These are phyloP conservation scores for Plasmodium berghei DNA, from an alignment of 169 alveolate genomes.

Conservation along the genomic window DNA sequence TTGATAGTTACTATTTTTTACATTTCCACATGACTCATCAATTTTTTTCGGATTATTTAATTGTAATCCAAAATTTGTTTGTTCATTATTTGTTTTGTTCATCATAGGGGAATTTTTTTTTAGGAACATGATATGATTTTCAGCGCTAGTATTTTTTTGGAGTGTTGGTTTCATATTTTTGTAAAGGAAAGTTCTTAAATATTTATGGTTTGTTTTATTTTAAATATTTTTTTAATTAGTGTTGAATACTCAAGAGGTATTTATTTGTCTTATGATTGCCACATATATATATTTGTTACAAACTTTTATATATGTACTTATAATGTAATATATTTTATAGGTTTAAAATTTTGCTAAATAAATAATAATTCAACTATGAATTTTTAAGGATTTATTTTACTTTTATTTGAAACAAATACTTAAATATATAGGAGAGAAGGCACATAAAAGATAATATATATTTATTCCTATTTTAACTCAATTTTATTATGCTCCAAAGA, in stretches of 20 bases:
- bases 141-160: constrained; percentile 31
- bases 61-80: constrained; percentile 24
- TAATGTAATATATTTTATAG: constrained; percentile 7
- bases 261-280: neutral
- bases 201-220: no score
- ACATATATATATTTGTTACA: constrained; percentile 1
- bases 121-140: constrained; percentile 32
- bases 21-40: constrained; percentile 12
- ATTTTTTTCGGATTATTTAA: constrained; percentile 11
- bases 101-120: constrained; percentile 10
- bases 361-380: constrained; percentile 1
- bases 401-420: constrained; percentile 26
- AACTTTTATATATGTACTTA: constrained; percentile 4
- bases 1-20: constrained; percentile 39
- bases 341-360: constrained; percentile 4
- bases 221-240: neutral
- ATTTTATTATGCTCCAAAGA: constrained; percentile 51
- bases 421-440: neutral
- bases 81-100: constrained; percentile 23
- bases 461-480: constrained; percentile 31
- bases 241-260: neutral
- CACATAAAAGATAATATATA: constrained; percentile 7
- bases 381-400: constrained; percentile 6
- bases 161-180: constrained; percentile 36
- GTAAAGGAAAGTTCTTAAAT: no score